Percentiles rank a stretch among this genome's conserved stretches.
phyloP scores from a whole-genome alignment of 352 stramenopile species.

The Globisporangium sylvaticum region DNA sequence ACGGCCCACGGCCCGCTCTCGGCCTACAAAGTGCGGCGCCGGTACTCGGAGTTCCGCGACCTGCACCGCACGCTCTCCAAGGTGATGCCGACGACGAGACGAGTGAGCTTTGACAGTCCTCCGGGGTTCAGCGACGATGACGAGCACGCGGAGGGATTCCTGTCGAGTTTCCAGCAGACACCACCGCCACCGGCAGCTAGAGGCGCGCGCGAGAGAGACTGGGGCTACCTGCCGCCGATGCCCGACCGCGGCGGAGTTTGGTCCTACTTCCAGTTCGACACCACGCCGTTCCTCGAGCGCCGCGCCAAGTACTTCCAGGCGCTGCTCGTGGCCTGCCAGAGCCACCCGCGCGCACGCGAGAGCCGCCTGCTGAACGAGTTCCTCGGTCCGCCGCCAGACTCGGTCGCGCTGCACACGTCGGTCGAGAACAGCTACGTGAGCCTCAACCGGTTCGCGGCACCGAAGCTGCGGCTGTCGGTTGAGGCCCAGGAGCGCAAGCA shows the following conservation, averaged over 20 bases:
- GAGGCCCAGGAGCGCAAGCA: slow-evolving; percentile 75
- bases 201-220: background rate
- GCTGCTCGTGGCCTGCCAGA: slow-evolving; percentile 56
- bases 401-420: slow-evolving; percentile 49
- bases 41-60: slow-evolving; percentile 71
- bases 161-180: background rate
- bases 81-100: slow-evolving; percentile 44
- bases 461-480: slow-evolving; percentile 60
- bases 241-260: slow-evolving; percentile 69
- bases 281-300: slow-evolving; percentile 51
- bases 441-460: slow-evolving; percentile 68
- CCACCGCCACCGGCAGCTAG: background rate
- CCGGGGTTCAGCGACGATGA: slow-evolving; percentile 7
- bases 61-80: slow-evolving; percentile 47
- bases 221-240: slow-evolving; percentile 38
- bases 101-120: background rate
- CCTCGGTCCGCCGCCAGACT: slow-evolving; percentile 56
- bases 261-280: slow-evolving; percentile 71
- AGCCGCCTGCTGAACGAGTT: slow-evolving; percentile 71
- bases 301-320: slow-evolving; percentile 61
- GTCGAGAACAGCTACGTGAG: slow-evolving; percentile 74
- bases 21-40: slow-evolving; percentile 71
- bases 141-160: background rate
- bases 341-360: slow-evolving; percentile 33
- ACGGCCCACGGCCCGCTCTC: slow-evolving; percentile 61